Percentiles rank a stretch among this genome's conserved stretches.
Conservation (phyloP, 192 early-diverging fungal species). For the Nowakowskiella sp. region DNA sequence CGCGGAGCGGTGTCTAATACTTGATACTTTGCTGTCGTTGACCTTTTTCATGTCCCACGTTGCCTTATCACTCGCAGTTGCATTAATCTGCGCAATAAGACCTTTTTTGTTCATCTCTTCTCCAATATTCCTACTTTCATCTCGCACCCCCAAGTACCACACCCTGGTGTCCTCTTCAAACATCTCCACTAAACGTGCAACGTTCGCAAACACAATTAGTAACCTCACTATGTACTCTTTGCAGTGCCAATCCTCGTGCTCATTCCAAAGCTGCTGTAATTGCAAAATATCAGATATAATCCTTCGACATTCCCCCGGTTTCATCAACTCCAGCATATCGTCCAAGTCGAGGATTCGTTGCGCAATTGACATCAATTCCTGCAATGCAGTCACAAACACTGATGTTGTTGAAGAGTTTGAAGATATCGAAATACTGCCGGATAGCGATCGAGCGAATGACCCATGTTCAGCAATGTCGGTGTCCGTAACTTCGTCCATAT, state of each 20-base stretch:
- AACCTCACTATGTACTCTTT: slow-evolving; percentile 50
- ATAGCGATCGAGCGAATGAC: neutral
- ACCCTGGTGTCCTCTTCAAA: slow-evolving; percentile 66
- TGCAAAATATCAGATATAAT: slow-evolving; percentile 50
- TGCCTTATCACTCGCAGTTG: no score
- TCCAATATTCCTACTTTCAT: no score
- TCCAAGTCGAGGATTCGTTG: slow-evolving; percentile 66
- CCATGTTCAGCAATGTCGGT: slow-evolving; percentile 24
- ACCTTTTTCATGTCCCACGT: no score
- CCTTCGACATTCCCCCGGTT: slow-evolving; percentile 47
- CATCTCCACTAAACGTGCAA: slow-evolving; percentile 70
- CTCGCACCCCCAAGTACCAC: no score
- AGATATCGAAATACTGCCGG: neutral
- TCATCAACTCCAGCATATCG: slow-evolving; percentile 46
- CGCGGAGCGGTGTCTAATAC: no score
- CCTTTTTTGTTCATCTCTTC: no score
- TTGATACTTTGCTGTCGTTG: no score
- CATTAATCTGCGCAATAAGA: no score
- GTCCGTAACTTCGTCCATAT: slow-evolving; percentile 16
- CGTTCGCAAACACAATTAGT: slow-evolving; percentile 61
- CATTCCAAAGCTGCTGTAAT: slow-evolving; percentile 56
- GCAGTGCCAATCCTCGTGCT: slow-evolving; percentile 56
- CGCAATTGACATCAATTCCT: slow-evolving; percentile 60
- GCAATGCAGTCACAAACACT: slow-evolving; percentile 53
- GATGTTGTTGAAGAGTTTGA: slow-evolving; percentile 31